These are phyloP conservation scores for Tarenaya hassleriana DNA, from an alignment of 345 rosid genomes.

Conservation along the genomic window DNA sequence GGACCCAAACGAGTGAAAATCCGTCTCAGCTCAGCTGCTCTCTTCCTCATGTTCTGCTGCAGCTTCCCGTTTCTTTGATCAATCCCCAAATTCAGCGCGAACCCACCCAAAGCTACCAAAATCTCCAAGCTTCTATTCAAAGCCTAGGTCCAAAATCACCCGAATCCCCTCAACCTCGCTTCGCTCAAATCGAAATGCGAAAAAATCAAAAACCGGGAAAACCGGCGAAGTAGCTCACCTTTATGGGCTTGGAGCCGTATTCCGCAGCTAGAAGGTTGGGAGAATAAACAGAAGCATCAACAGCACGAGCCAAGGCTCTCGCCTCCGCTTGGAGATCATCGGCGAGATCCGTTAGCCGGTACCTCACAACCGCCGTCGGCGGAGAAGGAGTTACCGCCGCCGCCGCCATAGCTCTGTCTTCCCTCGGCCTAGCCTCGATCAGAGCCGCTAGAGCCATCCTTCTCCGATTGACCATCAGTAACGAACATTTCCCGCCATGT, in stretches of 20 bases:
- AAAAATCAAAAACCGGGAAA: background rate
- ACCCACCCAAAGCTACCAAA: constrained; percentile 55
- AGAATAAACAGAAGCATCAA: constrained; percentile 66
- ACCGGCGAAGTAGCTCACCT: constrained; percentile 35
- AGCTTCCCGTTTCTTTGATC: constrained; percentile 62
- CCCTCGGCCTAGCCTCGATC: constrained; percentile 31
- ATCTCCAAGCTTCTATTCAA: constrained; percentile 67
- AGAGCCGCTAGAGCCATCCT: constrained; percentile 33
- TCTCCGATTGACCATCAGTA: constrained; percentile 12
- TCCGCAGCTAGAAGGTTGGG: constrained; percentile 64
- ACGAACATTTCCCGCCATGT: constrained; percentile 6
- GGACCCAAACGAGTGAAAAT: constrained; percentile 88
- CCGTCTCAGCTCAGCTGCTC: constrained; percentile 54
- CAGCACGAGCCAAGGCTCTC: constrained; percentile 76
- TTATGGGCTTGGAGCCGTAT: constrained; percentile 67
- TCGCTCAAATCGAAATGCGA: background rate
- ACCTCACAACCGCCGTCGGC: constrained; percentile 16
- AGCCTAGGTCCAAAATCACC: constrained; percentile 38
- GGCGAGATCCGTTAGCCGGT: constrained; percentile 39
- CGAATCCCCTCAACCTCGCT: constrained; percentile 5
- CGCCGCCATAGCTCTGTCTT: constrained; percentile 24
- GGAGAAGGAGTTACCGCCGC: too few relatives aligned
- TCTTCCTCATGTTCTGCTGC: constrained; percentile 60
- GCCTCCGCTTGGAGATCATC: constrained; percentile 85
- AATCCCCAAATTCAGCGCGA: constrained; percentile 52